A percentile compares a stretch with the other conserved stretches of the same genome.
Conservation (phyloP, 148 eudicot genomes). For the Dianthus caryophyllus region DNA sequence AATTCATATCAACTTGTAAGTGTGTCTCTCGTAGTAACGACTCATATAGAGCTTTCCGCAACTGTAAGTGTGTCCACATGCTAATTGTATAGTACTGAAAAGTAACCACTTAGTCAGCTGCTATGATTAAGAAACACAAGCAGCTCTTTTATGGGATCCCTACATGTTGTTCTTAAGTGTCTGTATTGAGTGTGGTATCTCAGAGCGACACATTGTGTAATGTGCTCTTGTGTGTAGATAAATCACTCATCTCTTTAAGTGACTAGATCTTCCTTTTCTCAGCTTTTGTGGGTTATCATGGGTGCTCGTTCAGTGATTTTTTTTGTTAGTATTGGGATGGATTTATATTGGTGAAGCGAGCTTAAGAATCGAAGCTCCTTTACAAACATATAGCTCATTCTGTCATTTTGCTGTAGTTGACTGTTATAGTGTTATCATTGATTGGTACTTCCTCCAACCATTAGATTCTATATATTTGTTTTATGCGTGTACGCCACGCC, state of each 20-base stretch:
- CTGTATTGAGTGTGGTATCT: not conserved
- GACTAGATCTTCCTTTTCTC: not conserved
- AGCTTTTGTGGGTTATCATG: not conserved
- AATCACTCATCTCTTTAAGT: not conserved
- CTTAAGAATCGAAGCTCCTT: not conserved
- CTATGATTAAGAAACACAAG: too few relatives aligned
- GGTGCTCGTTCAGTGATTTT: not conserved
- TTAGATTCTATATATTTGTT: too few relatives aligned
- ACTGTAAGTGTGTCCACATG: not conserved
- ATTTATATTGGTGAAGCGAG: not conserved
- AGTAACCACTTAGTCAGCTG: too few relatives aligned
- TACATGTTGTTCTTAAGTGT: not conserved
- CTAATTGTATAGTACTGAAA: too few relatives aligned
- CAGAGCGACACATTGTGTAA: not conserved
- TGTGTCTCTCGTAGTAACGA: too few relatives aligned
- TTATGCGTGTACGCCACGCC: too few relatives aligned
- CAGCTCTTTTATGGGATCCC: not conserved
- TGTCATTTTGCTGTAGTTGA: not conserved
- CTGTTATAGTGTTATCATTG: not conserved
- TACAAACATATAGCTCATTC: not conserved
- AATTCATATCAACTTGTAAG: not conserved
- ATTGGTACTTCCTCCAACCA: too few relatives aligned
- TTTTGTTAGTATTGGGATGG: not conserved
- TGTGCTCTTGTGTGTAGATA: not conserved
- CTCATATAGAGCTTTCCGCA: not conserved